These are phyloP conservation scores for Colletotrichum paranaense DNA, from an alignment of 2,329 filamentous ascomycete genomes.

Conservation along the genomic window DNA sequence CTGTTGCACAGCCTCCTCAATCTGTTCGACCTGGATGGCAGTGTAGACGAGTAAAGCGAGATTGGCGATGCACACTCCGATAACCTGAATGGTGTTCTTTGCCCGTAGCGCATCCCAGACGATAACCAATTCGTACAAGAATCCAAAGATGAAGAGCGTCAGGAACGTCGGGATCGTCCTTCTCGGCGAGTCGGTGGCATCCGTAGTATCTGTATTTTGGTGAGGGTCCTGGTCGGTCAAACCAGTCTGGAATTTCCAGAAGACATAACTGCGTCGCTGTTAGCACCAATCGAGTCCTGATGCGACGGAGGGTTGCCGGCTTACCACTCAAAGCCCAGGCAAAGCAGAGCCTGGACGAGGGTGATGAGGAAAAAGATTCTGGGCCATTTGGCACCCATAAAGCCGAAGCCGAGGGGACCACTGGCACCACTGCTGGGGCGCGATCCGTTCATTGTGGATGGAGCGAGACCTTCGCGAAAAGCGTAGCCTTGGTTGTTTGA, in stretches of 20 bases:
- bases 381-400: conserved; percentile 87
- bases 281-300: not conserved
- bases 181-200: conserved; percentile 64
- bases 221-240: conserved; percentile 46
- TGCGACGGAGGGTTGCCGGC: conserved; percentile 47
- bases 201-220: conserved; percentile 48
- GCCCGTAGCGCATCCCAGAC: conserved; percentile 93
- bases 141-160: conserved; percentile 96
- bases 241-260: conserved; percentile 83
- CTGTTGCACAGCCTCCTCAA: conserved; percentile 75
- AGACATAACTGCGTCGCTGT: conserved; percentile 77
- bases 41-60: conserved; percentile 92
- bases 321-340: conserved; percentile 88
- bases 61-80: conserved; percentile 94
- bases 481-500: conserved; percentile 44
- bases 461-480: conserved; percentile 49
- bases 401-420: conserved; percentile 64
- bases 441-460: conserved; percentile 43
- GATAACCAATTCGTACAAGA: conserved; percentile 89
- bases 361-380: conserved; percentile 84
- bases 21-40: conserved; percentile 92
- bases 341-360: conserved; percentile 80
- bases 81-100: conserved; percentile 99
- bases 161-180: conserved; percentile 93
- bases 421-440: conserved; percentile 37